These are phyloP conservation scores for Ceratobasidium sp. DNA, from an alignment of 1,284 basidiomycete genomes.

Conservation along the genomic window DNA sequence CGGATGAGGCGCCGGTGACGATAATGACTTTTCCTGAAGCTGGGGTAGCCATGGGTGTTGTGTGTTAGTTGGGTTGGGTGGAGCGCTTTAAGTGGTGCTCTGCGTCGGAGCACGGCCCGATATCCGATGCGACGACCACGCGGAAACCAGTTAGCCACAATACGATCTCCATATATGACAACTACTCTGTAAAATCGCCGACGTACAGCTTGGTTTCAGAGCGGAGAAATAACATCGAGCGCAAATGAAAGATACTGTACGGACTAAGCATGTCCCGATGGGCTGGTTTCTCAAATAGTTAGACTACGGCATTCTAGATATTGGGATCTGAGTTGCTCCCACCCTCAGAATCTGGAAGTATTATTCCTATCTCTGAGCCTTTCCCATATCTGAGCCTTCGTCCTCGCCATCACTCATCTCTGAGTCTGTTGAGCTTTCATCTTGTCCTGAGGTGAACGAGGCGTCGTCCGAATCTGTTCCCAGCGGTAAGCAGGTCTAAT, in stretches of 20 bases:
- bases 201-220: no score
- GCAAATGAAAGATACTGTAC: no score
- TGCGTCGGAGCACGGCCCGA: slow-evolving; percentile 3
- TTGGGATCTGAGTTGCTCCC: no score
- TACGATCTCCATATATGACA: background rate
- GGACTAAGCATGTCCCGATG: no score
- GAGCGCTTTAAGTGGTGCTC: background rate
- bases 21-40: slow-evolving; percentile 55
- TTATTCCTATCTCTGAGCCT: background rate
- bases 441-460: background rate
- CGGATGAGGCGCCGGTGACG: slow-evolving; percentile 58
- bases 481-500: background rate
- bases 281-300: no score
- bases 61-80: background rate
- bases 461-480: slow-evolving; percentile 1
- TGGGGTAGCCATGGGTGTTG: slow-evolving; percentile 10
- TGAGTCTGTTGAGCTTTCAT: background rate
- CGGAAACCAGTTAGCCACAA: background rate
- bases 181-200: no score
- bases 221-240: no score
- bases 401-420: slow-evolving; percentile 4
- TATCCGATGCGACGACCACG: background rate
- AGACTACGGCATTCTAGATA: no score
- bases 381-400: slow-evolving; percentile 2
- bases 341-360: no score